Evolutionary conservation across 1,139 yeast species (phyloP), one percentile per base, ranked within the genome.

Genomic region (Protomyces pachydermus): DNA sequence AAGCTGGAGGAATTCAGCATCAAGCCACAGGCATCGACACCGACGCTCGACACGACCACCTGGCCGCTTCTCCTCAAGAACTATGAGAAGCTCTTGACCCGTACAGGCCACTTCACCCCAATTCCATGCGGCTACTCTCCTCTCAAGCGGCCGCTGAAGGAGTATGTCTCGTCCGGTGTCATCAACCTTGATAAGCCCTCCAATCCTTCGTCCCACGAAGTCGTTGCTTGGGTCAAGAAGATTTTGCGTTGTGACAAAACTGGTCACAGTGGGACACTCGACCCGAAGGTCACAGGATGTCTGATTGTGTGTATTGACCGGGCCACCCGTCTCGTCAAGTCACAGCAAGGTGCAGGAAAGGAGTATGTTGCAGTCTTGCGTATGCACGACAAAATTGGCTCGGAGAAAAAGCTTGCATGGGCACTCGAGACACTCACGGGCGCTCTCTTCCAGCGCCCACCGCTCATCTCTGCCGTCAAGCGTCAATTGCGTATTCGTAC

Each of bases 331-430:
- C 82, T 93, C 75, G 98, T 93, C 71, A 93, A 93, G 79, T 89
- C 97, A 66, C 98, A 93, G 80, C 98, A 93, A 79, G 98, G 98
- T 80, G 98, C 98, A 62, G 98, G 98, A 83, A 93, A 93, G 78
- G 98, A 93, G 84, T 93, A 93, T 80, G 98, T 93, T 67, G 93
- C 98, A 81, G 91, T 93, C 72, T 95, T 89, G 67, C 85, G 98
- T 81, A 82, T 93, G 72, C 98, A 93, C 77, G 98, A 91, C 70
- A 91, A 91, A 70, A 82, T 93, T 70, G 85, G 88, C 71, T 97
- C 91, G 71, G 93, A 88, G 73, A 90, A 91, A 78, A 97, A 90
- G 69, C 81, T 93, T 78, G 91, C 86, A 65, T 87, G 96, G 74
- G 81, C 90, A 16, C 82, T 93, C 72, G 98, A 93, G 79, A 90